Conservation (phyloP, 805 yeast species). For the Saccharomycopsis olivae region DNA sequence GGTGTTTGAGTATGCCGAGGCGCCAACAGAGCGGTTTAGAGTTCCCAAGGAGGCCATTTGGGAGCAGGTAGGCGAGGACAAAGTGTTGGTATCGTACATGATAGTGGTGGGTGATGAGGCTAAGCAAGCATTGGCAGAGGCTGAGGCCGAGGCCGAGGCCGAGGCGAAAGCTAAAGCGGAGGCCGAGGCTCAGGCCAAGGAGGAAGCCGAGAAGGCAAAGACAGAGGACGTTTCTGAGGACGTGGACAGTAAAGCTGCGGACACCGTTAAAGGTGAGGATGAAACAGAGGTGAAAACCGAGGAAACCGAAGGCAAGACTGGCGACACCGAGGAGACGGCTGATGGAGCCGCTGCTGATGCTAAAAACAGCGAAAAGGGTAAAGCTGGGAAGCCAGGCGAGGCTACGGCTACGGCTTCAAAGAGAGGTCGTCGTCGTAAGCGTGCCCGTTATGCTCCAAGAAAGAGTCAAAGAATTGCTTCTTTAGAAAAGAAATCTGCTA, state of each 20-base stretch:
- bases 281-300: constrained; percentile 3
- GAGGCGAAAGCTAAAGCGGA: constrained; percentile 19
- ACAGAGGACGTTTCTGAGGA: constrained; percentile 10
- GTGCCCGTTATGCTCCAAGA: constrained; percentile 19
- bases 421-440: constrained; percentile 15
- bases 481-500: constrained; percentile 4
- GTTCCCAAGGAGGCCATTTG: constrained; percentile 70
- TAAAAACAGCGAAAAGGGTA: neutral
- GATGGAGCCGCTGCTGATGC: neutral
- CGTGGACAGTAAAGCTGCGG: constrained; percentile 21
- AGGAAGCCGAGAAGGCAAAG: constrained; percentile 20
- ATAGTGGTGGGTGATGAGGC: constrained; percentile 19
- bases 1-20: constrained; percentile 78
- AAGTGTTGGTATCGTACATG: constrained; percentile 29
- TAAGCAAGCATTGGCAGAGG: constrained; percentile 9
- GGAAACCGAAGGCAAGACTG: neutral
- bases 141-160: constrained; percentile 17
- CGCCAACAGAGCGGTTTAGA: constrained; percentile 59
- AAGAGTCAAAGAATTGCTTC: constrained; percentile 12
- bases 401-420: constrained; percentile 1
- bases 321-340: constrained; percentile 1
- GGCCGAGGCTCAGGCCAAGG: constrained; percentile 21
- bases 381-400: neutral
- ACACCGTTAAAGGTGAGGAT: constrained; percentile 9
- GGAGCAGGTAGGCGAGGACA: constrained; percentile 38